Percentiles rank a stretch among this genome's conserved stretches.
These are phyloP conservation scores for Bruguiera parviflora DNA, from an alignment of 345 rosid species.

Conservation along the genomic window DNA sequence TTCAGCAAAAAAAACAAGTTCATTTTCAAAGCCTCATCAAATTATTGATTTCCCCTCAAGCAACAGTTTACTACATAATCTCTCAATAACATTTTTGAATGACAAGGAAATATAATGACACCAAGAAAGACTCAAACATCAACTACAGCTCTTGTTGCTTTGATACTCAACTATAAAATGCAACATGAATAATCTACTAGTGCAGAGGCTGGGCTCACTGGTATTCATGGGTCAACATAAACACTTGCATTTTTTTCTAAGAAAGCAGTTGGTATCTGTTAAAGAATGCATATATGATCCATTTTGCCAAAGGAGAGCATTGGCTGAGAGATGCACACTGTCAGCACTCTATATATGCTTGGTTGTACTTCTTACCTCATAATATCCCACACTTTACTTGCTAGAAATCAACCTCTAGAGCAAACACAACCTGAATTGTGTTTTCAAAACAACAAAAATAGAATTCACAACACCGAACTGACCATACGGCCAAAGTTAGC, in stretches of 20 bases:
- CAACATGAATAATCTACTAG: neutral
- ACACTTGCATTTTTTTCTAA: neutral
- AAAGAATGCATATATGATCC: neutral
- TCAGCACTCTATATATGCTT: no score
- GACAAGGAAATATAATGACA: neutral
- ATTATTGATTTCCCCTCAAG: neutral
- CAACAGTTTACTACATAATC: no score
- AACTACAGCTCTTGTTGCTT: neutral
- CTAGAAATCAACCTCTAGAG: no score
- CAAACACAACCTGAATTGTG: no score
- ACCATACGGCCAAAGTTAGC: neutral
- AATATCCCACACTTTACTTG: no score
- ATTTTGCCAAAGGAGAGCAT: neutral
- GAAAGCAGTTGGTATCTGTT: neutral
- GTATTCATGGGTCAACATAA: neutral
- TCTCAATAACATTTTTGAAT: no score
- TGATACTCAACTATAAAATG: neutral
- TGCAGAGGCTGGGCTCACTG: neutral
- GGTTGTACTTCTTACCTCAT: no score
- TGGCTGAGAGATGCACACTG: no score
- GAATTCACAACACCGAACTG: no score
- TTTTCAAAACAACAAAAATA: no score
- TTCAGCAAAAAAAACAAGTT: neutral
- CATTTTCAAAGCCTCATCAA: neutral
- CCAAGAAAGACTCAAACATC: neutral